Evolutionary conservation across 169 alveolate species (phyloP), one percentile per base, ranked within the genome.

Genomic region (Plasmodium adleri): DNA sequence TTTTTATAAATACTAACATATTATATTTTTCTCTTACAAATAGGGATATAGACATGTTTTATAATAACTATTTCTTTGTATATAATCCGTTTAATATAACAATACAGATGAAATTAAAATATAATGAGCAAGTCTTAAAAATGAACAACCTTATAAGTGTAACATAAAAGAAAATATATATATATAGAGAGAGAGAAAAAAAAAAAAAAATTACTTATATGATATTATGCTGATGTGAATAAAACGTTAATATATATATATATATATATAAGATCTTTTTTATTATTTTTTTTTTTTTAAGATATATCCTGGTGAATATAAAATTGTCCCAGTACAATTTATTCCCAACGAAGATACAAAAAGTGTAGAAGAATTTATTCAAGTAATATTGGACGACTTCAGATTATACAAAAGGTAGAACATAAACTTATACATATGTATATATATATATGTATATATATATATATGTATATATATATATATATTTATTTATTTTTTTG

Each of bases 341-440:
- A 24, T 83, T 15, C 74, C 85, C 12, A 10, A 72, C 10, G 20
- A 67, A 68, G 70, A 28, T 54, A 45, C 83, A 22, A 22, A 9
- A n/a, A 6, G 8, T 15, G 28, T 68, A 47, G 67, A 70, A 7
- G 73, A 83, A 9, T 43, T 47, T 62, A 83, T 83, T 83, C 50
- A 66, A 2, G n/a, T 83, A 26, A 67, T 24, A 63, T 56, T 83
- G 72, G 74, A 83, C 17, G 83, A 43, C 15, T 56, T 5, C 20
- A 83, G 85, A 24, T 22, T 83, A 13, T 83, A 83, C 72, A 68
- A 68, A 56, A 83, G 91, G 91, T 76, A 43, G 32, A 60, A 24
- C 72, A 60, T 60, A 1, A 13, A 17, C 32, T 17, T 0, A 60
- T 26, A 20, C n/a, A 59, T 4, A 17, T 59, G 9, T 59, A 17